Percentiles rank a stretch among this genome's conserved stretches.
phyloP scores from a whole-genome alignment of 768 basidiomycete species.

The Calocera viscosa region DNA sequence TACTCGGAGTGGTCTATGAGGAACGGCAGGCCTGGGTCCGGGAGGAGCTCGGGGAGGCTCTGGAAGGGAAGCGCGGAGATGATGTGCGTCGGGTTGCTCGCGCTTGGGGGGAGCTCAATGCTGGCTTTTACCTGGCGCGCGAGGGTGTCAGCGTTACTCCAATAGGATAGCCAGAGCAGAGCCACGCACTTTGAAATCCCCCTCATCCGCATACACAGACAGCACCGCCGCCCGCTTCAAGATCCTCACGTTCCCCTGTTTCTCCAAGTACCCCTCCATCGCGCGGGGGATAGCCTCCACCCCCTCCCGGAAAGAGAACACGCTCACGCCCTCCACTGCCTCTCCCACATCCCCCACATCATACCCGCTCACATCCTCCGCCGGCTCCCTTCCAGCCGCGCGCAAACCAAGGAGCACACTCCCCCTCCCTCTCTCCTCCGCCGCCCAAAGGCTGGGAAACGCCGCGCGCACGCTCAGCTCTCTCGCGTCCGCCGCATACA shows the following conservation, averaged over 20 bases:
- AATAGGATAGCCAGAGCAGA: not conserved
- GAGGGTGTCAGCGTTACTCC: not conserved
- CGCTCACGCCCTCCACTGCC: conserved; percentile 47
- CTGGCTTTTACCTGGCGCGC: conserved; percentile 6
- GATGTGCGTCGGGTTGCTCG: conserved; percentile 37
- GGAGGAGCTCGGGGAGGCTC: conserved; percentile 36
- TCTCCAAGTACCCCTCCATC: conserved; percentile 38
- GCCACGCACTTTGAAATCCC: conserved; percentile 34
- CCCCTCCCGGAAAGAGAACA: conserved; percentile 74
- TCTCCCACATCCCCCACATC: conserved; percentile 39
- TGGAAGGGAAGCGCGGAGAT: conserved; percentile 67
- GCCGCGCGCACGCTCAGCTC: conserved; percentile 61
- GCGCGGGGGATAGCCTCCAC: conserved; percentile 51
- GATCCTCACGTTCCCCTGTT: conserved; percentile 47
- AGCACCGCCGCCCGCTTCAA: conserved; percentile 32
- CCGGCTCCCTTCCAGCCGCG: conserved; percentile 2
- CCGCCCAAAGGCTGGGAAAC: conserved; percentile 60
- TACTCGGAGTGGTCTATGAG: conserved; percentile 49
- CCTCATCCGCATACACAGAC: conserved; percentile 5
- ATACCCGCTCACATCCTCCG: conserved; percentile 26
- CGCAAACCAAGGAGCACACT: conserved; percentile 51
- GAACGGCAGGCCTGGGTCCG: conserved; percentile 42
- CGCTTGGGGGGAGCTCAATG: conserved; percentile 2
- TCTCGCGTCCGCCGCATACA: conserved; percentile 80
- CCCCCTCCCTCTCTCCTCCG: conserved; percentile 54